Conservation (phyloP, 164 flowering plant genomes). For the Dillenia turbinata region DNA sequence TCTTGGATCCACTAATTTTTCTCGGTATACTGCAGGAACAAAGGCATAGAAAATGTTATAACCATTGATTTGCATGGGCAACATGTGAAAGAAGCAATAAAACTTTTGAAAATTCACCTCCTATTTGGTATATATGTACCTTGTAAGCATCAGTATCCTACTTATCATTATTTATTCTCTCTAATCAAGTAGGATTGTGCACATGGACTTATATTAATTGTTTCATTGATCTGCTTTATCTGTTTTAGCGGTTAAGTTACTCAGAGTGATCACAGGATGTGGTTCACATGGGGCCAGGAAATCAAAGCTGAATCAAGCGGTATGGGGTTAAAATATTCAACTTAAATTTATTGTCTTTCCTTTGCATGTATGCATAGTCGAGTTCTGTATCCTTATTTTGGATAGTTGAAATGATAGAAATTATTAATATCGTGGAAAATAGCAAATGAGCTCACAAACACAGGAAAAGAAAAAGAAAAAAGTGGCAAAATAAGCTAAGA, state of each 20-base stretch:
- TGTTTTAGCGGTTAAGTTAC: slow-evolving; percentile 57
- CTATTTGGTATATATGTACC: slow-evolving; percentile 52
- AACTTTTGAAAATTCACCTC: slow-evolving; percentile 70
- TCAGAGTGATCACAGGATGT: slow-evolving; percentile 88
- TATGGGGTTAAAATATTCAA: slow-evolving; percentile 21
- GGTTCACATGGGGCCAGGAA: slow-evolving; percentile 73
- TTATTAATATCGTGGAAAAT: no score
- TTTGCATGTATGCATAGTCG: neutral
- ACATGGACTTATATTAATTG: neutral
- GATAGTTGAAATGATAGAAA: no score
- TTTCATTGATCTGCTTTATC: neutral
- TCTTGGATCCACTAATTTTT: neutral
- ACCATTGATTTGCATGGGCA: slow-evolving; percentile 97
- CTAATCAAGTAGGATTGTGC: neutral
- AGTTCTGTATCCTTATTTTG: no score
- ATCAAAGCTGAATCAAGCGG: slow-evolving; percentile 77
- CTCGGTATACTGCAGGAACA: slow-evolving; percentile 51
- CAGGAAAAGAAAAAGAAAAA: no score
- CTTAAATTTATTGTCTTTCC: neutral
- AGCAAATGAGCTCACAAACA: no score
- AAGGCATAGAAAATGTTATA: slow-evolving; percentile 61
- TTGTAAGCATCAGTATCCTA: slow-evolving; percentile 45
- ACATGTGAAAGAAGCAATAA: slow-evolving; percentile 86
- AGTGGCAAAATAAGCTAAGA: no score
- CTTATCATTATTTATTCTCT: no score